Conservation (phyloP, 495 filamentous ascomycete genomes). For the Daldinia caldariorum region DNA sequence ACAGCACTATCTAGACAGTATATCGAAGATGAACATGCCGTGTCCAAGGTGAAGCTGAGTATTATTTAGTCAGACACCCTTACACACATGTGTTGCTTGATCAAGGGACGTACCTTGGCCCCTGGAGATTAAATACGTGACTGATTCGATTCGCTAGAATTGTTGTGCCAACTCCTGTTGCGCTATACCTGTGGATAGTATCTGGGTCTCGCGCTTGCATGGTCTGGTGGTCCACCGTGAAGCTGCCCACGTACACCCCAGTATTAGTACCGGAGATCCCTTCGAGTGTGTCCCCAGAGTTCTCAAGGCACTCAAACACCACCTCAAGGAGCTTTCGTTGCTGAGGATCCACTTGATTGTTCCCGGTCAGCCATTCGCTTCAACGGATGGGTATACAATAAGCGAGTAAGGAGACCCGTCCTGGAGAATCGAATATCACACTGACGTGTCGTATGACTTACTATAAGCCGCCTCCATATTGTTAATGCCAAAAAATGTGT, state of each 20-base stretch:
- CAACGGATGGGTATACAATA: background rate
- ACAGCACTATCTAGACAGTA: constrained; percentile 50
- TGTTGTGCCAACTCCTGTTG: constrained; percentile 27
- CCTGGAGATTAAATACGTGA: constrained; percentile 61
- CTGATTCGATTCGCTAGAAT: constrained; percentile 65
- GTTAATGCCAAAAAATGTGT: constrained; percentile 31
- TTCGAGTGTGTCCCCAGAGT: constrained; percentile 49
- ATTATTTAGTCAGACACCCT: background rate
- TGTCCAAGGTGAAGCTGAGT: constrained; percentile 50
- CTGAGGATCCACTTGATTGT: constrained; percentile 44
- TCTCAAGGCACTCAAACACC: constrained; percentile 55
- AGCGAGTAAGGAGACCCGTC: background rate
- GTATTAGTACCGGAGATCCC: constrained; percentile 74
- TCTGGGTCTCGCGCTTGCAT: constrained; percentile 52
- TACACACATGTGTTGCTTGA: background rate
- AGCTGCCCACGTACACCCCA: constrained; percentile 53
- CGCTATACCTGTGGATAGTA: constrained; percentile 51
- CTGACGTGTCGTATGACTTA: background rate
- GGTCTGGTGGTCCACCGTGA: constrained; percentile 52
- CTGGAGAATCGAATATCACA: background rate
- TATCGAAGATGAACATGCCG: constrained; percentile 60
- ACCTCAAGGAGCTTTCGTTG: constrained; percentile 58
- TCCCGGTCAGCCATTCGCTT: background rate
- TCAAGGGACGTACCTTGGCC: constrained; percentile 46
- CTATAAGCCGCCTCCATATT: constrained; percentile 21